A percentile compares a stretch with the other conserved stretches of the same genome.
These are phyloP conservation scores for Suillus luteus DNA, from an alignment of 768 basidiomycete genomes.

Conservation along the genomic window DNA sequence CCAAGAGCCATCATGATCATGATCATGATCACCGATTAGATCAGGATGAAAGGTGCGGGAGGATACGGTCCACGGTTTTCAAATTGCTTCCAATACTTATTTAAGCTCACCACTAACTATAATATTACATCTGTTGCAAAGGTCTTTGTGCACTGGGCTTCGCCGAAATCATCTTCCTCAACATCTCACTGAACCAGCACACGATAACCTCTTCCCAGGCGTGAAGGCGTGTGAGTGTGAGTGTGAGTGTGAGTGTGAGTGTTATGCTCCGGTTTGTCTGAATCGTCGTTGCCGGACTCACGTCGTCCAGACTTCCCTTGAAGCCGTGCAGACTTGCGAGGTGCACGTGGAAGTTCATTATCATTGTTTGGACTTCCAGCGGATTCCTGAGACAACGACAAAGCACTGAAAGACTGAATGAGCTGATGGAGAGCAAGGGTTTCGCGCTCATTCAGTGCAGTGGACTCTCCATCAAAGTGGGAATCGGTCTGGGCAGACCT, in stretches of 20 bases:
- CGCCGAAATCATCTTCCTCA: background rate
- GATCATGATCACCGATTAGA: constrained; percentile 2
- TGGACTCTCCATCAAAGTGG: background rate
- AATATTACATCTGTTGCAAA: background rate
- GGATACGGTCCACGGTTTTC: background rate
- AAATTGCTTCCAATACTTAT: constrained; percentile 1
- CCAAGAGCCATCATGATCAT: background rate
- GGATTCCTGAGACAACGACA: background rate
- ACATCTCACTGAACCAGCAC: background rate
- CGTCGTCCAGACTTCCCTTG: background rate
- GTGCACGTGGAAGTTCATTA: background rate
- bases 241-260: background rate
- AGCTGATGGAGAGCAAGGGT: background rate
- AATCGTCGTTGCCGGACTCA: background rate
- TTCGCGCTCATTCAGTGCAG: background rate
- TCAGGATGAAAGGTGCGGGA: constrained; percentile 1
- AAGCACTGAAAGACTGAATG: background rate
- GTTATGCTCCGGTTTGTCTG: background rate
- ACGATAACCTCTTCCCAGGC: background rate
- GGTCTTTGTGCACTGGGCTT: background rate
- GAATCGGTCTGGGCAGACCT: background rate
- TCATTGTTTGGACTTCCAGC: background rate
- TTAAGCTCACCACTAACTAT: background rate
- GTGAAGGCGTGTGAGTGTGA: background rate
- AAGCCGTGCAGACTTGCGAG: background rate